Conservation (phyloP, 495 filamentous ascomycete genomes). For the Aspergillus cristatus region DNA sequence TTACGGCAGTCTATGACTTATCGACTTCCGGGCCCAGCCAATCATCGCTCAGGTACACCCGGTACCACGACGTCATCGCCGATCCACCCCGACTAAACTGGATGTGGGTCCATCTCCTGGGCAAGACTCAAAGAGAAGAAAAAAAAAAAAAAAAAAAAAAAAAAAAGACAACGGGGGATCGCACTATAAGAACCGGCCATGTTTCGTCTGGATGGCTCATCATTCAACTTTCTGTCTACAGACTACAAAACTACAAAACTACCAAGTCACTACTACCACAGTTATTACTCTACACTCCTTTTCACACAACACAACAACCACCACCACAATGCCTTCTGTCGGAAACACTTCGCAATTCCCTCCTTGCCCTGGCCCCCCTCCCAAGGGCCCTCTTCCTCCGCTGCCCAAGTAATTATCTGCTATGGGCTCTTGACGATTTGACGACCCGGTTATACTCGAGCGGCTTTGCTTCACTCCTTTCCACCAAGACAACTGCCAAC, state of each 20-base stretch:
- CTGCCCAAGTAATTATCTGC: slow-evolving; percentile 55
- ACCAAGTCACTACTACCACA: neutral
- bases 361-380: slow-evolving; percentile 78
- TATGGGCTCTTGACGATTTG: slow-evolving; percentile 27
- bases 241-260: no score
- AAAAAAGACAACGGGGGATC: no score
- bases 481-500: neutral
- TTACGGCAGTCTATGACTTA: no score
- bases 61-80: no score
- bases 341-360: slow-evolving; percentile 60
- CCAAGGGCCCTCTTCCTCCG: slow-evolving; percentile 73
- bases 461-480: slow-evolving; percentile 5
- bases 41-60: slow-evolving; percentile 1
- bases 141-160: no score
- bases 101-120: no score
- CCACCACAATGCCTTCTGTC: slow-evolving; percentile 54
- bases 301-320: neutral
- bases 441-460: slow-evolving; percentile 27
- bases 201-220: no score
- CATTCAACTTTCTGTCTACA: no score
- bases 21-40: slow-evolving; percentile 7
- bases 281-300: neutral
- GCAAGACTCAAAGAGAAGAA: no score
- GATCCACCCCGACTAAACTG: no score
- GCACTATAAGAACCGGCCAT: no score